Conservation (phyloP, 495 filamentous ascomycete species). For the Extremus antarcticus region DNA sequence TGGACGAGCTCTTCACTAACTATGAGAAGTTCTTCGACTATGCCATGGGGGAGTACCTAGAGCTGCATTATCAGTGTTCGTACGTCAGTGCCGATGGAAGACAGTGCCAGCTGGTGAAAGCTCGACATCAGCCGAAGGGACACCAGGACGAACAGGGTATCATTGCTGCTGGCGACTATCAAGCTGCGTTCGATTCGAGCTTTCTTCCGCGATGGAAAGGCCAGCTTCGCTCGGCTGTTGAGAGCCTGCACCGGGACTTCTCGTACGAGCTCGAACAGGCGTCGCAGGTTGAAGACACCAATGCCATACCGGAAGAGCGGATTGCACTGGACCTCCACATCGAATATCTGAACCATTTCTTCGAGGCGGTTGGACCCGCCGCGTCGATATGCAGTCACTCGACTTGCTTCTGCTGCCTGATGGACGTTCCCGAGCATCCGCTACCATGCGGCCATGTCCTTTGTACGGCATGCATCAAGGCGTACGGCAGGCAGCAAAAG, state of each 20-base stretch:
- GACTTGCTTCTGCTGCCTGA: slow-evolving; percentile 46
- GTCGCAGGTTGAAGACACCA: slow-evolving; percentile 9
- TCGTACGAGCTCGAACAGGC: slow-evolving; percentile 17
- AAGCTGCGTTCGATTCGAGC: slow-evolving; percentile 32
- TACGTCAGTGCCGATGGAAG: slow-evolving; percentile 28
- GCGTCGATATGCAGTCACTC: slow-evolving; percentile 15
- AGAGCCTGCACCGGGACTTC: slow-evolving; percentile 27
- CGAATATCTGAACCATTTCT: slow-evolving; percentile 23
- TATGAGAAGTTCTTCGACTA: slow-evolving; percentile 34
- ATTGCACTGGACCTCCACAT: slow-evolving; percentile 31
- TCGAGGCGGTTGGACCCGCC: slow-evolving; percentile 20
- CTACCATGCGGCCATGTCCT: slow-evolving; percentile 49
- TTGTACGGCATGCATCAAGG: slow-evolving; percentile 37
- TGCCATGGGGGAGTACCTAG: slow-evolving; percentile 41
- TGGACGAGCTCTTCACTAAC: slow-evolving; percentile 19
- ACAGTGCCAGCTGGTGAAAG: slow-evolving; percentile 36
- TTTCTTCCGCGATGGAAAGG: slow-evolving; percentile 17
- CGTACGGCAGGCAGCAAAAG: slow-evolving; percentile 24
- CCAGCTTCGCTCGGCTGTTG: slow-evolving; percentile 14
- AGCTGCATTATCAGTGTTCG: slow-evolving; percentile 39
- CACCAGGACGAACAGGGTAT: slow-evolving; percentile 41
- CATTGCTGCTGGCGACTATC: slow-evolving; percentile 37
- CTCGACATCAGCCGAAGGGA: slow-evolving; percentile 37
- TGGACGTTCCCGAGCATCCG: slow-evolving; percentile 41
- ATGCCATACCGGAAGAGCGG: slow-evolving; percentile 17